Conservation (phyloP, 352 stramenopile genomes). For the Globisporangium canariense region DNA sequence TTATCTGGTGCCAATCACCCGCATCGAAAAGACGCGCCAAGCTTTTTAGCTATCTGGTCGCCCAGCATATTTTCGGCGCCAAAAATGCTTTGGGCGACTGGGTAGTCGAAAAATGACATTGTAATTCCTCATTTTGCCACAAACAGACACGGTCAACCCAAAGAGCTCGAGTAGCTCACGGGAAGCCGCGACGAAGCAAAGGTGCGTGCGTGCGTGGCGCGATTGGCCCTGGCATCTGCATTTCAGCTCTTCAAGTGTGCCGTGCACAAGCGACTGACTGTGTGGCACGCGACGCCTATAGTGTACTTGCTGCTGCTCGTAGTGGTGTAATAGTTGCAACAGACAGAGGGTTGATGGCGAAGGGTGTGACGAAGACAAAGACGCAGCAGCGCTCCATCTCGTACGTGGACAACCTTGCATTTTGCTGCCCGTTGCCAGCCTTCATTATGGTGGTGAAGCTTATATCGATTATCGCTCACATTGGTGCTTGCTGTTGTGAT, state of each 20-base stretch:
- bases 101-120: slow-evolving; percentile 1
- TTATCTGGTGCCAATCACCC: neutral
- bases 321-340: neutral
- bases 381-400: slow-evolving; percentile 66
- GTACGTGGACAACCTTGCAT: slow-evolving; percentile 25
- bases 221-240: neutral
- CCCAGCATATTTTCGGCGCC: slow-evolving; percentile 3
- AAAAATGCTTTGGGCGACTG: slow-evolving; percentile 16
- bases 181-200: neutral
- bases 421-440: neutral
- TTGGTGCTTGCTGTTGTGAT: neutral
- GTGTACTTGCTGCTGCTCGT: neutral
- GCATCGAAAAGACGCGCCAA: neutral
- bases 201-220: slow-evolving; percentile 1
- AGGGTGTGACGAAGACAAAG: slow-evolving; percentile 27
- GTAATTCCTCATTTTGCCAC: slow-evolving; percentile 11
- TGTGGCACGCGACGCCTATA: neutral
- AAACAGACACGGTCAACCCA: slow-evolving; percentile 1
- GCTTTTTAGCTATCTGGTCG: neutral
- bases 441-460: neutral
- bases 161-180: neutral
- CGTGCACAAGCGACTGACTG: neutral
- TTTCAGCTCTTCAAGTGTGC: neutral
- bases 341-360: slow-evolving; percentile 6
- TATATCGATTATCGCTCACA: no score